Conservation (phyloP, 148 eudicot genomes). For the Cornus suecica region DNA sequence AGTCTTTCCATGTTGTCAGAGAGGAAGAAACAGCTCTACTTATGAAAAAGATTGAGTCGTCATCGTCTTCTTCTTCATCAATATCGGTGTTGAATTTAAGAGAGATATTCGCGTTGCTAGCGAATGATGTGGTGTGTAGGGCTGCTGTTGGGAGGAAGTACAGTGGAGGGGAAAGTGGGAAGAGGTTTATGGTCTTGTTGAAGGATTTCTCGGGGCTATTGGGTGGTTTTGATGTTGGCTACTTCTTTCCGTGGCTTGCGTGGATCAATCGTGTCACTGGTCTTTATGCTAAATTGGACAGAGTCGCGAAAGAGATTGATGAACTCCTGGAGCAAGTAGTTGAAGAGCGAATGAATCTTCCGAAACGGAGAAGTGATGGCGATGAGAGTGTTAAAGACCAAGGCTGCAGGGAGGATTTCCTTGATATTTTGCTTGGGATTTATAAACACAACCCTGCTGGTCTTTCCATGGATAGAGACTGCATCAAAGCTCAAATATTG, state of each 20-base stretch:
- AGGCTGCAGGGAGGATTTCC: constrained; percentile 22
- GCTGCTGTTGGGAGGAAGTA: constrained; percentile 33
- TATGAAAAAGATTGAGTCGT: not conserved
- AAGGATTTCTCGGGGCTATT: not conserved
- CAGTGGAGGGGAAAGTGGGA: constrained; percentile 12
- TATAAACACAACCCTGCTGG: constrained; percentile 23
- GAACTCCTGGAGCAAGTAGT: constrained; percentile 26
- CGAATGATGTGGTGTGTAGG: constrained; percentile 1
- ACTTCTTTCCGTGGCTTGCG: constrained; percentile 32
- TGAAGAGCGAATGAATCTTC: constrained; percentile 20
- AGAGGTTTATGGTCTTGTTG: constrained; percentile 3
- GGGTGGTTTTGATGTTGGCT: constrained; percentile 20
- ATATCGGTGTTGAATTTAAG: not conserved
- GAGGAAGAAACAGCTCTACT: not conserved
- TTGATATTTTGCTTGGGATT: constrained; percentile 34
- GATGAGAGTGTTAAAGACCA: not conserved
- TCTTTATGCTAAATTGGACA: constrained; percentile 16
- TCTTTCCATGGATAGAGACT: constrained; percentile 25
- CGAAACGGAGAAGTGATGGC: not conserved
- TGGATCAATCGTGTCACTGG: constrained; percentile 34
- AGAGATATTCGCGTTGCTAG: not conserved
- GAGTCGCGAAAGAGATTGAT: constrained; percentile 23
- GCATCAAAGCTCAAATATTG: constrained; percentile 34
- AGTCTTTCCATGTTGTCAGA: not conserved
- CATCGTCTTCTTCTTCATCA: not conserved